Evolutionary conservation across 345 rosid species (phyloP).

Genomic region (Acer negundo): DNA sequence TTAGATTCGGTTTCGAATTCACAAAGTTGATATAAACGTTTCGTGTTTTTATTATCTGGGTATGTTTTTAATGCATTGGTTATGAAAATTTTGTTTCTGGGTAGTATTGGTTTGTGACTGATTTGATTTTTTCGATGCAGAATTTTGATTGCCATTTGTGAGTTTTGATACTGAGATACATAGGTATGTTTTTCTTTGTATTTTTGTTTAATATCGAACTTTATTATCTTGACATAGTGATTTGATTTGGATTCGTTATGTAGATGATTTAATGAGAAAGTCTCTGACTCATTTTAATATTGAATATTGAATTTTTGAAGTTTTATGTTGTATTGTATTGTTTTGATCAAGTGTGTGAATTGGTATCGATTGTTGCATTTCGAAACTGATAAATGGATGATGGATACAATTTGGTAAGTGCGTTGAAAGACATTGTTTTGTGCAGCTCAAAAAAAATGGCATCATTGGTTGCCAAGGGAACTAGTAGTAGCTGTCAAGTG

Average conservation of each 20-base stretch:
- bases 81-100: conserved; percentile 13
- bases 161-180: conserved; percentile 20
- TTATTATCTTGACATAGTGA: neutral
- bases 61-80: conserved; percentile 25
- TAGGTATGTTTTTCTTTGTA: conserved; percentile 2
- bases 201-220: conserved; percentile 13
- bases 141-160: conserved; percentile 11
- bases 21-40: neutral
- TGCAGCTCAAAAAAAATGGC: conserved; percentile 62
- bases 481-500: conserved; percentile 39
- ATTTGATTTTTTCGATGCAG: conserved; percentile 26
- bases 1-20: conserved; percentile 20
- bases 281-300: conserved; percentile 6
- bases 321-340: neutral
- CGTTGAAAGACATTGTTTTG: conserved; percentile 2
- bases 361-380: conserved; percentile 17
- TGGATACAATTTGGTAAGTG: conserved; percentile 17
- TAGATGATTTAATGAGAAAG: conserved; percentile 25
- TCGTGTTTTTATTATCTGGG: conserved; percentile 22
- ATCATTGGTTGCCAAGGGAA: conserved; percentile 57
- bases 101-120: conserved; percentile 11
- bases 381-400: conserved; percentile 17
- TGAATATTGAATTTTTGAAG: neutral
- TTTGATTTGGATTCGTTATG: conserved; percentile 17
- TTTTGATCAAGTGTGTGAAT: conserved; percentile 7